phyloP scores from a whole-genome alignment of 345 rosid genomes.

The Eucalyptus sp. region DNA sequence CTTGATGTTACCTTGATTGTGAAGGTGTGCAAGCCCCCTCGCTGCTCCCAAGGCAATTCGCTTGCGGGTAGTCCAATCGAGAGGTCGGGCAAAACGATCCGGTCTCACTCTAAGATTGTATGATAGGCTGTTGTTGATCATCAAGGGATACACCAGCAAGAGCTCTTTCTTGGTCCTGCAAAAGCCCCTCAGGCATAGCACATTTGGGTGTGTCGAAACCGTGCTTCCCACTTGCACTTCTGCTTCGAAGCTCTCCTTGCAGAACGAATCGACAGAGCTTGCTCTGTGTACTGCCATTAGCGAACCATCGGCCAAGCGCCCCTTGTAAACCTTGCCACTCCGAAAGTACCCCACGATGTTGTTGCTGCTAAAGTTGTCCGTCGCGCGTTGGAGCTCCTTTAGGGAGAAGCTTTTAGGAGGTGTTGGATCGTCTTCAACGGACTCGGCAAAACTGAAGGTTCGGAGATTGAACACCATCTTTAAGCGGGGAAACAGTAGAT shows the following conservation, averaged over 20 bases:
- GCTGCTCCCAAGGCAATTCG: neutral
- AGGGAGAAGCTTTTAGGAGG: no score
- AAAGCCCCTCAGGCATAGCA: neutral
- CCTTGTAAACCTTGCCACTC: no score
- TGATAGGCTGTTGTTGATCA: neutral
- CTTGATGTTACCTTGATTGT: neutral
- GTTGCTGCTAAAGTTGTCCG: no score
- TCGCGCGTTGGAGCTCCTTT: no score
- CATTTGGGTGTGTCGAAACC: neutral
- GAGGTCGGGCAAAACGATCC: neutral
- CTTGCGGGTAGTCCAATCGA: neutral
- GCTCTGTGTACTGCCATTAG: no score
- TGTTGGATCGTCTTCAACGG: no score
- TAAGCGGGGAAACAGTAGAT: no score
- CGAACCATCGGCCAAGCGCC: no score
- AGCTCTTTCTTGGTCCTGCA: neutral
- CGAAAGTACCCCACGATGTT: accelerated
- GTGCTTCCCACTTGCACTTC: neutral
- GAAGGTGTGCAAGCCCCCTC: neutral
- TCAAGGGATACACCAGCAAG: neutral
- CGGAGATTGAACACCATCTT: no score
- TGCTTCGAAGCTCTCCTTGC: neutral
- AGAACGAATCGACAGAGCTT: no score
- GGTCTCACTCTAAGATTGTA: neutral
- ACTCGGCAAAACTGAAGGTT: no score